These are phyloP conservation scores for Cercospora berteroae DNA, from an alignment of 2,329 filamentous ascomycete species.

Conservation along the genomic window DNA sequence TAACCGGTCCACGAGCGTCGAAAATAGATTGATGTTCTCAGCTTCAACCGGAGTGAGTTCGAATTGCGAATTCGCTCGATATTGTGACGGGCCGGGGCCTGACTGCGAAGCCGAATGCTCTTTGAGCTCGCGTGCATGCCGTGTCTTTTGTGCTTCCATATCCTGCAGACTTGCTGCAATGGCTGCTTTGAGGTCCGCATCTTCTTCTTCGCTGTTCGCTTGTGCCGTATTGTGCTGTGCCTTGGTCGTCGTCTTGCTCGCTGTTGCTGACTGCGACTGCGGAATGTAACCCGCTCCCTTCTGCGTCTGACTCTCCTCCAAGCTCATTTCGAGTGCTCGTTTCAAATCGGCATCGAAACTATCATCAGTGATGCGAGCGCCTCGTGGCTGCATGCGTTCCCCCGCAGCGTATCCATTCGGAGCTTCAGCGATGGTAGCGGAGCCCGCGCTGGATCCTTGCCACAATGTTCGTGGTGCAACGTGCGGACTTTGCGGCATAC, in stretches of 20 bases:
- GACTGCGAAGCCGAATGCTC: constrained; percentile 58
- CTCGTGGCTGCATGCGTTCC: constrained; percentile 78
- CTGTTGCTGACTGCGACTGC: constrained; percentile 41
- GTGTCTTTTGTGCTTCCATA: constrained; percentile 97
- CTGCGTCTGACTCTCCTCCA: constrained; percentile 84
- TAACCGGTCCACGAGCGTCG: constrained; percentile 87
- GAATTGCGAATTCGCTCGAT: constrained; percentile 84
- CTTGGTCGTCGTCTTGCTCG: constrained; percentile 28
- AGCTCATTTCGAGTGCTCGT: constrained; percentile 89
- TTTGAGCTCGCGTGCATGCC: constrained; percentile 79
- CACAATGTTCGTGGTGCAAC: constrained; percentile 54
- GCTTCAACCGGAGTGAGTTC: constrained; percentile 91
- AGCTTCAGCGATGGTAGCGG: constrained; percentile 3
- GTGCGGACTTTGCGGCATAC: constrained; percentile 37
- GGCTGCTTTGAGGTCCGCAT: constrained; percentile 87
- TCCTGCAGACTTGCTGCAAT: constrained; percentile 93
- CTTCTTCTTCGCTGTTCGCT: constrained; percentile 70
- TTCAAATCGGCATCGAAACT: constrained; percentile 94
- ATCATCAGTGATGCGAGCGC: constrained; percentile 68
- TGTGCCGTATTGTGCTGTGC: constrained; percentile 20
- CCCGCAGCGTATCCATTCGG: neutral
- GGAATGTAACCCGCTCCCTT: constrained; percentile 69
- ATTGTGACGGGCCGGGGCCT: constrained; percentile 52
- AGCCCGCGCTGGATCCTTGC: constrained; percentile 48
- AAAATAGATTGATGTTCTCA: constrained; percentile 95